Percentiles rank a stretch among this genome's conserved stretches.
Conservation (phyloP, 768 basidiomycete genomes). For the Mycena indigotica region DNA sequence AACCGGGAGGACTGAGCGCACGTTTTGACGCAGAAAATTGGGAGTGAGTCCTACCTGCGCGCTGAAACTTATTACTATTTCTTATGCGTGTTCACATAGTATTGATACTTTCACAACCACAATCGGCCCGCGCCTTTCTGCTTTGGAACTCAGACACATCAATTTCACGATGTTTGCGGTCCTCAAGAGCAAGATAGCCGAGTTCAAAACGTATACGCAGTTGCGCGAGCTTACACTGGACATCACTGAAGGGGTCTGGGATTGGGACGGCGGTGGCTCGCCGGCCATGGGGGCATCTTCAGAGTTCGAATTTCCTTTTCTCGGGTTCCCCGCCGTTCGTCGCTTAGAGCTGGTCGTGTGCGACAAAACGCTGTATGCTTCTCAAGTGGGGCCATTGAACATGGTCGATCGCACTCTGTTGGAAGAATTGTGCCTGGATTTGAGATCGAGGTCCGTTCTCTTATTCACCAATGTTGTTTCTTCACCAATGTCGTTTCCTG, state of each 20-base stretch:
- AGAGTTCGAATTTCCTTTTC: constrained; percentile 11
- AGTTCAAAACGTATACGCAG: constrained; percentile 14
- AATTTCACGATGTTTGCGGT: constrained; percentile 14
- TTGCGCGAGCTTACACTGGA: constrained; percentile 23
- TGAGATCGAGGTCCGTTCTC: constrained; percentile 25
- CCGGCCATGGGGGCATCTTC: constrained; percentile 23
- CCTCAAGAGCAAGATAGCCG: constrained; percentile 3
- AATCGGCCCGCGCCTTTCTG: constrained; percentile 13
- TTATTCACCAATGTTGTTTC: no score
- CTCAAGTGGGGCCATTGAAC: constrained; percentile 22
- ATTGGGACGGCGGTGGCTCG: constrained; percentile 23
- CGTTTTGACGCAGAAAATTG: constrained; percentile 14
- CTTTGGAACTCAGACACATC: constrained; percentile 16
- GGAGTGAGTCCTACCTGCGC: constrained; percentile 13
- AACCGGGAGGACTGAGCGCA: constrained; percentile 2
- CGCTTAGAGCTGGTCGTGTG: constrained; percentile 24
- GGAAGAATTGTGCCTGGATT: constrained; percentile 19
- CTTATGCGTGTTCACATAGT: not conserved
- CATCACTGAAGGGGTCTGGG: constrained; percentile 27
- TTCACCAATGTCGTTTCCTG: not conserved
- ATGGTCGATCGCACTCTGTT: constrained; percentile 20
- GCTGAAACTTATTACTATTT: no score
- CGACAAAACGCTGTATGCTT: constrained; percentile 18
- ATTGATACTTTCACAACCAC: constrained; percentile 6
- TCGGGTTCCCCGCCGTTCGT: constrained; percentile 25